Base-by-base conservation (phyloP, 1,284 basidiomycete genomes). In the Irpex lacteus region DNA sequence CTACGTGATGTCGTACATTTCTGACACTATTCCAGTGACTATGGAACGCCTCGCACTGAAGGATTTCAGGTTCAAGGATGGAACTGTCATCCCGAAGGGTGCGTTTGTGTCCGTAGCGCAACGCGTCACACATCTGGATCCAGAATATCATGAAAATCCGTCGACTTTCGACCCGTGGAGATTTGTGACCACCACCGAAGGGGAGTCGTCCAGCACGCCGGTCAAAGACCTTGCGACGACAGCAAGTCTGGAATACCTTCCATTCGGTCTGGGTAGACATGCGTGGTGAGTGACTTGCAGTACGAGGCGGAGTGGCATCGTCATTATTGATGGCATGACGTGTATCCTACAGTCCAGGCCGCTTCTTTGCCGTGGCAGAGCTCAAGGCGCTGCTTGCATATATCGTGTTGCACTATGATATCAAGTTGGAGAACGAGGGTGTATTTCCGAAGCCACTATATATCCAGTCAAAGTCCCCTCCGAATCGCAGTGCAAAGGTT, bases 41-140 rank as follows among this genome's bases (percentile, higher is more conserved):
- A 70, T 78, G 64, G 59, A 50, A 2, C 76, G 81, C 59, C 71
- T 70, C 49, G 75, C 74, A 0, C 44, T 79, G 57, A 72, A 75
- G 53, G 75, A 77, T n/a, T 78, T 75, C 66, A 78, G 74, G 0
- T 78, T 82, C 66, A 77, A 77, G 0, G 76, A 82, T 60, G 82
- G 81, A 3, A 76, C 73, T 1, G 49, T 69, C 19, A 54, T 81
- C 38, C 21, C 18, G 15, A 38, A 73, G 32, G 80, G 80, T 5
- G 66, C 73, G 1, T 52, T 69, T 18, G 56, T 81, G 37, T 38
- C 19, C 32, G 36, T 58, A 1, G 56, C 49, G 5, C 19, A 40
- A 4, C 34, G 49, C 18, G 53, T 40, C 21, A 73, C 75, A 63
- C 80, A 81, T 60, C 69, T 70, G 13, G 76, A 82, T 63, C 71